Evolutionary conservation across 305 asterid genomes (phyloP).

Genomic region (Striga hermonthica): DNA sequence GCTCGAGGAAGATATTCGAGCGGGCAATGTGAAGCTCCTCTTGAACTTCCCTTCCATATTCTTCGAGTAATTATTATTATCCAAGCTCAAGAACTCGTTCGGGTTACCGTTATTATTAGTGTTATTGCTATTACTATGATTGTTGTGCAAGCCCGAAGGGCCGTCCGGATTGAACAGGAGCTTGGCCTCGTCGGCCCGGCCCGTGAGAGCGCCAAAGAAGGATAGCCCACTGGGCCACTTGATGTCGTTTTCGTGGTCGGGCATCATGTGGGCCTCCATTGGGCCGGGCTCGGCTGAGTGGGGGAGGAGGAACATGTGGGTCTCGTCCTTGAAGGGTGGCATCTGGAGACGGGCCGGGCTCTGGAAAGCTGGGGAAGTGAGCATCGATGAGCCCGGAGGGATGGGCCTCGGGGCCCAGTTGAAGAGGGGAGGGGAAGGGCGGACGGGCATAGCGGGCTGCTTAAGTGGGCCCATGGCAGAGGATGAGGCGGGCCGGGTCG

Average conservation of each 20-base stretch:
- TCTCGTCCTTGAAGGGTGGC: slow-evolving; percentile 57
- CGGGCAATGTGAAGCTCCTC: slow-evolving; percentile 82
- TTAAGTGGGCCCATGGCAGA: slow-evolving; percentile 54
- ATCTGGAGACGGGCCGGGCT: slow-evolving; percentile 52
- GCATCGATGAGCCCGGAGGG: slow-evolving; percentile 40
- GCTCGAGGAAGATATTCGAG: slow-evolving; percentile 77
- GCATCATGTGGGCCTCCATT: slow-evolving; percentile 52
- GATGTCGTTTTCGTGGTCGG: slow-evolving; percentile 73
- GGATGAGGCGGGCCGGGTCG: slow-evolving; percentile 59
- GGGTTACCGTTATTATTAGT: slow-evolving; percentile 27
- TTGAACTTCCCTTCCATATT: slow-evolving; percentile 64
- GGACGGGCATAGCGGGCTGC: slow-evolving; percentile 55
- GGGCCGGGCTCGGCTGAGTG: slow-evolving; percentile 58
- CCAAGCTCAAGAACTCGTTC: slow-evolving; percentile 79
- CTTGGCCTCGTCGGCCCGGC: slow-evolving; percentile 66
- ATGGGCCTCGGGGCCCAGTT: slow-evolving; percentile 75
- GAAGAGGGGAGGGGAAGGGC: slow-evolving; percentile 65
- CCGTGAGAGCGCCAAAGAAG: slow-evolving; percentile 78
- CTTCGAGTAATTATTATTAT: slow-evolving; percentile 49
- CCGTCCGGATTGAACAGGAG: slow-evolving; percentile 64
- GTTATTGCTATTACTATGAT: slow-evolving; percentile 13
- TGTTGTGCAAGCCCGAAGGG: slow-evolving; percentile 39
- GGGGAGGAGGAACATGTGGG: slow-evolving; percentile 80
- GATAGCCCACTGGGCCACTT: slow-evolving; percentile 91
- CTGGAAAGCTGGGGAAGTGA: slow-evolving; percentile 53